phyloP scores from a whole-genome alignment of 1,139 yeast species.

The Lodderomyces pseudojiufengensis region DNA sequence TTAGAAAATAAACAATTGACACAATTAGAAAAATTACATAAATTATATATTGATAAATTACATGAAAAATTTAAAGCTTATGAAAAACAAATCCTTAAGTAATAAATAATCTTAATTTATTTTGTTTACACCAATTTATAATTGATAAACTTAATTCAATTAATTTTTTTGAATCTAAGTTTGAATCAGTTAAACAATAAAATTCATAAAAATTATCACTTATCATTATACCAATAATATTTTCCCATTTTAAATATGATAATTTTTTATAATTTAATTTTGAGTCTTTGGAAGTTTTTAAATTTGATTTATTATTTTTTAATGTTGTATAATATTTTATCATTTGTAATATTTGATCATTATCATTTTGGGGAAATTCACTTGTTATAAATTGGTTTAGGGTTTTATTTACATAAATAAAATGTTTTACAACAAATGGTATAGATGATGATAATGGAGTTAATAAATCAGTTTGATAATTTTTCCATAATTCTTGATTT shows the following conservation, averaged over 20 bases:
- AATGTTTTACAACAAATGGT: conserved; percentile 53
- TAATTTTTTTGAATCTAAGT: conserved; percentile 27
- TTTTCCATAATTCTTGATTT: conserved; percentile 33
- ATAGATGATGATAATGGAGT: conserved; percentile 11
- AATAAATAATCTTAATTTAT: conserved; percentile 35
- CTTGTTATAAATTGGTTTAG: conserved; percentile 40
- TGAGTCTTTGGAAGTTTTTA: conserved; percentile 8
- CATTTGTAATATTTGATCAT: conserved; percentile 21
- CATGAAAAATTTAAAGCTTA: conserved; percentile 55
- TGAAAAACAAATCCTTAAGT: conserved; percentile 48
- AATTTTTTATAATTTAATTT: conserved; percentile 25
- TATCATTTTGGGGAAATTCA: conserved; percentile 18
- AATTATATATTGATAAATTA: conserved; percentile 57
- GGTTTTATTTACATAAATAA: conserved; percentile 67
- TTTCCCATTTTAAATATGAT: conserved; percentile 31
- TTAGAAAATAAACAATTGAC: conserved; percentile 48
- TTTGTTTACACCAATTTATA: conserved; percentile 40
- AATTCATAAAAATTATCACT: conserved; percentile 35
- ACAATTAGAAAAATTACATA: conserved; percentile 66
- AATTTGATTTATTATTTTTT: conserved; percentile 24
- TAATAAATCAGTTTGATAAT: conserved; percentile 33
- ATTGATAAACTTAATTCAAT: conserved; percentile 31
- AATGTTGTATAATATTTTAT: conserved; percentile 32
- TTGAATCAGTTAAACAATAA: conserved; percentile 32
- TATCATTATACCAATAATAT: conserved; percentile 38